Evolutionary conservation across 805 yeast species (phyloP), one percentile per base, ranked within the genome.

Genomic region (Torulaspora delbrueckii): DNA sequence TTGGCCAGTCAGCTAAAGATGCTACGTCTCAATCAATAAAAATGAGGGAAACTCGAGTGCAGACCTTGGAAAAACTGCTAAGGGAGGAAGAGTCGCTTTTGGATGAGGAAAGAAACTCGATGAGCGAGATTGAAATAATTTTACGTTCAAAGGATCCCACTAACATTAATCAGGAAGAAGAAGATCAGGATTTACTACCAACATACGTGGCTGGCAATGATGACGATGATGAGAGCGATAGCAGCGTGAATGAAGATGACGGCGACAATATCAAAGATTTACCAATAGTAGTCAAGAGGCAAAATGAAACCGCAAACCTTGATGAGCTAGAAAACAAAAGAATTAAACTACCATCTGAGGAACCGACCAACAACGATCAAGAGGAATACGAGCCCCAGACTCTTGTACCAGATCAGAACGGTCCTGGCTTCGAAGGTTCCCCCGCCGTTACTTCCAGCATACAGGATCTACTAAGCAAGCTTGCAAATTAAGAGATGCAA

Each of bases 391-490:
- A 53, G 40, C 55, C 56, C 8, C 50, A 45, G 32, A 45, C 47
- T 5, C 51, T 45, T 2, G 49, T 47, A 23, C 48, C 51, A 5
- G 47, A 19, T 16, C 44, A 35, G 8, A 47, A 33, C 27, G 18
- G 27, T 8, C 33, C 30, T 4, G 39, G 44, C 8, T 40, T 43
- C 18, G 52, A 40, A 16, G 54, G 55, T 6, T 28, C 51, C n/a
- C 41, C 50, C 14, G 47, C 54, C 9, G 61, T 65, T 8, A 58
- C 68, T 2, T 63, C 68, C 1, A 63, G 57, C 43, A 63, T 65
- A 32, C 69, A 65, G 40, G 69, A 65, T 43, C 43, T 65, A 30
- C 50, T 65, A 40, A 65, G 67, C 52, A 63, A 59, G 44, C 49
- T 65, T 32, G 67, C 69, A 8, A 60, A 53, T 45, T 65, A 45